Evolutionary conservation across 768 basidiomycete species (phyloP).

Genomic region (Rhodocollybia butyracea): DNA sequence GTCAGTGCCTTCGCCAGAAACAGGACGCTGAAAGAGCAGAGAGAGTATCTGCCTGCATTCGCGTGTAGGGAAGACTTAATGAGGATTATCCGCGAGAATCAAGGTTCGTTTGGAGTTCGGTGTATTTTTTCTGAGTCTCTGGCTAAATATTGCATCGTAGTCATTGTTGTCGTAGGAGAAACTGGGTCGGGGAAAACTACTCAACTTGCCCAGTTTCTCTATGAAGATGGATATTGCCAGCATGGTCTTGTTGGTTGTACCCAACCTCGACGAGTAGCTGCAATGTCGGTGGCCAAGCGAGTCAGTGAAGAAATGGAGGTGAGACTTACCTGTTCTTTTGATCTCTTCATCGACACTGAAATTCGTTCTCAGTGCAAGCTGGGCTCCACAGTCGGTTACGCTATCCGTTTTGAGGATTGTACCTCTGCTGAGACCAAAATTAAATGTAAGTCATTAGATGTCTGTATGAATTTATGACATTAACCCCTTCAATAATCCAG

Average conservation of each 20-base stretch:
- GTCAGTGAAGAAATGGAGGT: constrained; percentile 99
- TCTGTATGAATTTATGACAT: background rate
- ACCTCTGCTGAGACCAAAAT: constrained; percentile 93
- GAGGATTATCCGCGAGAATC: constrained; percentile 87
- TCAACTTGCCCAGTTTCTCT: constrained; percentile 90
- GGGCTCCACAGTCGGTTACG: constrained; percentile 90
- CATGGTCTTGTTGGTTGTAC: constrained; percentile 95
- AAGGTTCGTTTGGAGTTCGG: constrained; percentile 53
- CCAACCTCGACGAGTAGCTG: constrained; percentile 96
- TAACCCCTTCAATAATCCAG: constrained; percentile 35
- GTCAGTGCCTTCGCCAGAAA: constrained; percentile 78
- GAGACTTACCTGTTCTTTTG: constrained; percentile 17
- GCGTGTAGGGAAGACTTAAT: constrained; percentile 94
- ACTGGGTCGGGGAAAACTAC: constrained; percentile 99
- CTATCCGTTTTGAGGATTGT: constrained; percentile 98
- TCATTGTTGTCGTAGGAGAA: constrained; percentile 95
- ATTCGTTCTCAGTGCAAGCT: constrained; percentile 65
- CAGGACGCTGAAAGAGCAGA: constrained; percentile 88
- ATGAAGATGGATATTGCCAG: constrained; percentile 93
- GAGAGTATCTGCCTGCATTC: constrained; percentile 97
- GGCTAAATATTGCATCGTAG: constrained; percentile 38
- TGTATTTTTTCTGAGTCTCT: constrained; percentile 4
- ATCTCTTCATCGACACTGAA: constrained; percentile 6
- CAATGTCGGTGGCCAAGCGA: constrained; percentile 99
- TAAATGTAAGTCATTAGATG: constrained; percentile 67